phyloP scores from a whole-genome alignment of 2,329 filamentous ascomycete species.

The Pyrenophora teres region DNA sequence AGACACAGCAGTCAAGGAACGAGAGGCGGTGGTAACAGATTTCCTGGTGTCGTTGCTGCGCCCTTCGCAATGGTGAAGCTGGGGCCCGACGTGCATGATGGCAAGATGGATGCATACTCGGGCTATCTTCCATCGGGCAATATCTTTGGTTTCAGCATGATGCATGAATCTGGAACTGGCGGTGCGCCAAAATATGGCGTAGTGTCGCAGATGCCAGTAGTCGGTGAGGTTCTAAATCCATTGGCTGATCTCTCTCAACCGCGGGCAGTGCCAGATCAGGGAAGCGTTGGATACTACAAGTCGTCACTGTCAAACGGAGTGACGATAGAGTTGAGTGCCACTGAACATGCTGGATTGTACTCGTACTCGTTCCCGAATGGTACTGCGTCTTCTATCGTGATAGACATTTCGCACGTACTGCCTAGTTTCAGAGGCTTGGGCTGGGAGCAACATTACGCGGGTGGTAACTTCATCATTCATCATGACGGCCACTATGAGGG shows the following conservation, averaged over 20 bases:
- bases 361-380: conserved; percentile 61
- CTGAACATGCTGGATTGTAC: conserved; percentile 62
- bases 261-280: conserved; percentile 57
- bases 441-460: conserved; percentile 65
- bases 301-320: conserved; percentile 60
- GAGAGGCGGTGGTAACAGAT: conserved; percentile 42
- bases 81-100: conserved; percentile 41
- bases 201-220: conserved; percentile 43
- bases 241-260: conserved; percentile 60
- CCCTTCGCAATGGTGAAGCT: conserved; percentile 47
- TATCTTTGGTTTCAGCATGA: conserved; percentile 45
- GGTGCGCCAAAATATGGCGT: conserved; percentile 45
- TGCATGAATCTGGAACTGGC: conserved; percentile 44
- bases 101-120: conserved; percentile 42
- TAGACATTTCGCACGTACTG: conserved; percentile 68
- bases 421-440: conserved; percentile 65
- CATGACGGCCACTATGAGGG: conserved; percentile 62
- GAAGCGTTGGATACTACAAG: conserved; percentile 66
- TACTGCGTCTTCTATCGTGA: conserved; percentile 55
- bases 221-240: conserved; percentile 52
- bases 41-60: conserved; percentile 45
- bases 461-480: conserved; percentile 61
- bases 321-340: conserved; percentile 62
- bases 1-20: conserved; percentile 23
- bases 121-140: conserved; percentile 33